A percentile compares a stretch with the other conserved stretches of the same genome.
These are phyloP conservation scores for Parathielavia appendiculata DNA, from an alignment of 495 filamentous ascomycete species.

Conservation along the genomic window DNA sequence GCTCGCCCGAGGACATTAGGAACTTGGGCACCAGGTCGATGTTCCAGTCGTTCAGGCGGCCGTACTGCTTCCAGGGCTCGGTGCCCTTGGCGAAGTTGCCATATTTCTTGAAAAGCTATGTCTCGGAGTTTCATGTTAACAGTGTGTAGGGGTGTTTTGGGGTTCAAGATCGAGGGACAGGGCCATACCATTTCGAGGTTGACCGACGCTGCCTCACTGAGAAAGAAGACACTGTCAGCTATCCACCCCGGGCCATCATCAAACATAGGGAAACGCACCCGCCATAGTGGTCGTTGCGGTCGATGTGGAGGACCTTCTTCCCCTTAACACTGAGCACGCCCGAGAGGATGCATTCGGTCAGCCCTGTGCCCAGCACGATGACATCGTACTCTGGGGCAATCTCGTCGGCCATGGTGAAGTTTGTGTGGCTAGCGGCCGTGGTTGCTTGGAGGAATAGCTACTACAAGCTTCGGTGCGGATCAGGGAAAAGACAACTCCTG, in stretches of 20 bases:
- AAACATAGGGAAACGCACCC: conserved; percentile 56
- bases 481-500: not conserved
- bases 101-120: conserved; percentile 90
- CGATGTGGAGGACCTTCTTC: conserved; percentile 98
- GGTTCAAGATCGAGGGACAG: conserved; percentile 12
- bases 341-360: conserved; percentile 98
- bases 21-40: conserved; percentile 98
- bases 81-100: conserved; percentile 73
- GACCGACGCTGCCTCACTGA: conserved; percentile 84
- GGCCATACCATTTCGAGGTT: conserved; percentile 80
- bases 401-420: conserved; percentile 68
- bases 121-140: conserved; percentile 8
- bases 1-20: conserved; percentile 95
- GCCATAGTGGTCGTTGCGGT: conserved; percentile 98
- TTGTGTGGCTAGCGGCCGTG: not conserved
- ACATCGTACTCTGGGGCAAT: conserved; percentile 97
- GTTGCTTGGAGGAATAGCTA: not conserved
- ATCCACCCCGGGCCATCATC: not conserved
- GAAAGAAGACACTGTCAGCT: conserved; percentile 29
- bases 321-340: conserved; percentile 98
- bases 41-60: conserved; percentile 97
- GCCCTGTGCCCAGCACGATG: conserved; percentile 92
- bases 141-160: not conserved
- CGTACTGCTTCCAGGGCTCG: conserved; percentile 97
- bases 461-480: not conserved